Evolutionary conservation across 2,329 filamentous ascomycete genomes (phyloP), one percentile per base, ranked within the genome.

Genomic region (Sarocladium strictum): DNA sequence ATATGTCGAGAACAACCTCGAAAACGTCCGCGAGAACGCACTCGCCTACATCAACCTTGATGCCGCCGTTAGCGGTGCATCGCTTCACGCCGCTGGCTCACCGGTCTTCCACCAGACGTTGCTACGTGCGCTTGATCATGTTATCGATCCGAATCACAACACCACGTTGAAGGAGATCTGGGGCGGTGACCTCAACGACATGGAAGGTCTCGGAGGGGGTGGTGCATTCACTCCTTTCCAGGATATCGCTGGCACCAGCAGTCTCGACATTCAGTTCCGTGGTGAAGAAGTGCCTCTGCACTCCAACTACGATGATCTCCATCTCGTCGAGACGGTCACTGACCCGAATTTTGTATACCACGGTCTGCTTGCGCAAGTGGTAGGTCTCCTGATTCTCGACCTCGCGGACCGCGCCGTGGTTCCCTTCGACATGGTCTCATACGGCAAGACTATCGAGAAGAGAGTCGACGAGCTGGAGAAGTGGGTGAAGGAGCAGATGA

Each of bases 31-130:
- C 40, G 74, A 80, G 17, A 80, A 94, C 62, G 93, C 83, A 0
- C 84, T 90, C 59, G 92, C 89, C 10, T 99, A 99, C 64, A 77
- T 99, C 60, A 99, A 99, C 64, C 85, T 99, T 38, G 93, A 93
- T 66, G 83, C 85, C 1, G 93, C 87, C 32, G 85, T 97, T 3
- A 81, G 81, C 2, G 94, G 94, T 5, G 72, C 76, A 53, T 77
- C 86, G 11, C 90, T 99, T 65, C 79, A 81, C 59, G 93, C 90
- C 9, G 77, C 86, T 5, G 94, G 87, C 19, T 94, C 89, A 3
- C 94, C 94, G 0, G 73, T 95, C 29, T 91, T 94, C 66, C 76
- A 84, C 58, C 84, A 83, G 59, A 76, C 89, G 1, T 78, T 97
- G 33, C 73, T 83, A 21, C 85, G 87, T 57, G 84, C 90, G 3